Evolutionary conservation across 2,329 filamentous ascomycete genomes (phyloP).

Genomic region (Akanthomyces muscarius): DNA sequence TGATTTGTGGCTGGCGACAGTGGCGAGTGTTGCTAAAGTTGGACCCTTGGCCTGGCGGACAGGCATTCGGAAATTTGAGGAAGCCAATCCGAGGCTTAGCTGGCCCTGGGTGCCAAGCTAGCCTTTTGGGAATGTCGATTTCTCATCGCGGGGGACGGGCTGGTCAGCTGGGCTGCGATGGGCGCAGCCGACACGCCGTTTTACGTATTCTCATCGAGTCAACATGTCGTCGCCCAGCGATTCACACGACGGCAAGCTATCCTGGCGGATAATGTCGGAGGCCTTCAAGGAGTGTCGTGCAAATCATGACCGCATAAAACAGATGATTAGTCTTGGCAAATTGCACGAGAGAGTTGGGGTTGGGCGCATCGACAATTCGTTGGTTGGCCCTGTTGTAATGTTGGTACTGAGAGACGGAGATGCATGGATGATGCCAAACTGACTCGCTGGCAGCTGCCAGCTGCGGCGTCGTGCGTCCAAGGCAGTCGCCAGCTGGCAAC

Average conservation of each 20-base stretch:
- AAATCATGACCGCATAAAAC: neutral
- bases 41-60: neutral
- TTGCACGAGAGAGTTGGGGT: neutral
- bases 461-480: neutral
- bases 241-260: neutral
- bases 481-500: neutral
- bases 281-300: neutral
- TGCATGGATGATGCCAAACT: neutral
- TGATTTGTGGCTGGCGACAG: no score
- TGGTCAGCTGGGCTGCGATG: neutral
- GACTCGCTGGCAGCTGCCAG: neutral
- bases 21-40: neutral
- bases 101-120: neutral
- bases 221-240: neutral
- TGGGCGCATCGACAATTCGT: neutral
- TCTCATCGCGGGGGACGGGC: neutral
- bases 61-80: neutral
- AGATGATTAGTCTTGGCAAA: neutral
- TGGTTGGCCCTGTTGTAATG: neutral
- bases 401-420: neutral
- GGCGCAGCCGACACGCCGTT: neutral
- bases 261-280: constrained; percentile 3
- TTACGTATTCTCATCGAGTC: constrained; percentile 19
- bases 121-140: neutral
- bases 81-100: neutral